A percentile compares a stretch with the other conserved stretches of the same genome.
Evolutionary conservation across 2,329 filamentous ascomycete species (phyloP).

Genomic region (Penicillium decumbens): DNA sequence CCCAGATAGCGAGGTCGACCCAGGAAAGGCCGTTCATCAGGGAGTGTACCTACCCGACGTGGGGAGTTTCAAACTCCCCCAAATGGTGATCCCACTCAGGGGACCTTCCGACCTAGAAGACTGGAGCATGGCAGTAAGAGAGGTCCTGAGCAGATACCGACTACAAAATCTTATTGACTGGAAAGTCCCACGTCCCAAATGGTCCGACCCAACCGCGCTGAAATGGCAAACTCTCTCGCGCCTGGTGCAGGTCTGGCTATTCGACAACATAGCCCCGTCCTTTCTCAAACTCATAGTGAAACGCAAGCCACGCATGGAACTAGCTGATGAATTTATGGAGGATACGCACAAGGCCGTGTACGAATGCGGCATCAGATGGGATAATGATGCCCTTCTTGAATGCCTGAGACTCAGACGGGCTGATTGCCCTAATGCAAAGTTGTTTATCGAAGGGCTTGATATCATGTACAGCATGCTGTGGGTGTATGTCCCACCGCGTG

Average conservation of each 20-base stretch:
- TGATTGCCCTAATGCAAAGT: background rate
- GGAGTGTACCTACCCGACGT: background rate
- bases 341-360: background rate
- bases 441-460: background rate
- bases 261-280: background rate
- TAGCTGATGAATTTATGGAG: background rate
- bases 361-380: background rate
- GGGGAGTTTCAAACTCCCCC: background rate
- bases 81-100: background rate
- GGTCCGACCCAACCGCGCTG: background rate
- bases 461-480: background rate
- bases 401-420: background rate
- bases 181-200: background rate
- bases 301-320: background rate
- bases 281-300: background rate
- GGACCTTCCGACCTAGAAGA: background rate
- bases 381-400: background rate
- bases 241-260: background rate
- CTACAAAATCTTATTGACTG: background rate
- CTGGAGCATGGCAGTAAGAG: background rate
- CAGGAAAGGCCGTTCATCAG: background rate
- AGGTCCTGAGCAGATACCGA: background rate
- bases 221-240: background rate
- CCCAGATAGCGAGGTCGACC: background rate
- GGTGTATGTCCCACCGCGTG: background rate